These are phyloP conservation scores for Cryptosporidium canis DNA, from an alignment of 169 alveolate species.

Conservation along the genomic window DNA sequence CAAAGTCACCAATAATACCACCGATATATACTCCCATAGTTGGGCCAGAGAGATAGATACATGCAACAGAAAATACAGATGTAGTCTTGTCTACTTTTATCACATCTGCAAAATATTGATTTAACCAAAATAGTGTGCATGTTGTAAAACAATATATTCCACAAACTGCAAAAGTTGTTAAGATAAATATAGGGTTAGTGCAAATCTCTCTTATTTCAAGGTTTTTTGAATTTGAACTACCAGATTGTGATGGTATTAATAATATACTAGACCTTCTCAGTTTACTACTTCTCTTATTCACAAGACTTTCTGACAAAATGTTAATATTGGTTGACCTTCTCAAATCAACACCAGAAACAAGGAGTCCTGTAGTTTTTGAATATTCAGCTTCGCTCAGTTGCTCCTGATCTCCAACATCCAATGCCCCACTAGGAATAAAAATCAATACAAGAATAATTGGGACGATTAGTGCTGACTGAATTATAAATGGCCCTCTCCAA, in stretches of 20 bases:
- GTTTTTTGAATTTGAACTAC: neutral
- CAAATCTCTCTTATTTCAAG: conserved; percentile 32
- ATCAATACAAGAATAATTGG: conserved; percentile 27
- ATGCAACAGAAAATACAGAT: conserved; percentile 58
- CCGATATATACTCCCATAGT: conserved; percentile 64
- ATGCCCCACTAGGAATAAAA: conserved; percentile 26
- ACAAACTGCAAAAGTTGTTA: conserved; percentile 54
- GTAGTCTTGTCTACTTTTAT: conserved; percentile 31
- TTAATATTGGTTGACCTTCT: conserved; percentile 28
- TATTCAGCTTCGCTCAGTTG: neutral
- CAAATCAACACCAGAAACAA: conserved; percentile 54
- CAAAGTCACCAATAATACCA: conserved; percentile 50
- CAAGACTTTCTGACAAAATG: neutral
- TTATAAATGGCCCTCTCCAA: conserved; percentile 71
- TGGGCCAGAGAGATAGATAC: conserved; percentile 57
- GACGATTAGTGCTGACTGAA: conserved; percentile 32
- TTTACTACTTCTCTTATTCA: conserved; percentile 1
- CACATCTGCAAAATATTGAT: conserved; percentile 45
- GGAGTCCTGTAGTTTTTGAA: conserved; percentile 54
- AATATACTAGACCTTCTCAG: conserved; percentile 49
- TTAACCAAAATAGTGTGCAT: conserved; percentile 53
- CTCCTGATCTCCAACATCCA: conserved; percentile 54
- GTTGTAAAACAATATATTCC: conserved; percentile 59
- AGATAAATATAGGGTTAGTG: conserved; percentile 42
- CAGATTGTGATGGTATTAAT: conserved; percentile 12